Base-by-base conservation (phyloP, 192 early-diverging fungal genomes). In the Podila epigama region DNA sequence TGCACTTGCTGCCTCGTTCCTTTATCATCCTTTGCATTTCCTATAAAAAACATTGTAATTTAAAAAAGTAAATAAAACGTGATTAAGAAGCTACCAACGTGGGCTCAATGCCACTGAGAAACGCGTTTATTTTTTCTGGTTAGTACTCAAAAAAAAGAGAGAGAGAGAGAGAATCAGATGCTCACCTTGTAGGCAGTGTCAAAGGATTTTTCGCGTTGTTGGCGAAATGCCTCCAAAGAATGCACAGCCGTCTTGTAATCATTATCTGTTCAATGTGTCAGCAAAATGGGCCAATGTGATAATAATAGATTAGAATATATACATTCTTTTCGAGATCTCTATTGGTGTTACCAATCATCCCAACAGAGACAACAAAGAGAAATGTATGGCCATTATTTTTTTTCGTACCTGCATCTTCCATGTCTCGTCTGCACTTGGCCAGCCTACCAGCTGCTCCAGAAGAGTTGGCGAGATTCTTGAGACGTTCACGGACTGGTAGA, bases 231-330 rank as follows among this genome's bases (percentile, higher is more conserved):
- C 20, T 77, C 73, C 18, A 77, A 41, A 11, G 34, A 36, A 15
- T 77, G 35, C 66, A 77, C 73, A 63, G 73, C 73, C 66, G 54
- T 68, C 61, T 68, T 77, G 66, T 77, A 77, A 31, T 77, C 73
- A 18, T n/a, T 57, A 42, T 77, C 73, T 77, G 48, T 58, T 36
- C 34, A 33, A 36, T 42, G 6, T 4, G 58, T 16, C 13, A 39
- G 27, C 36, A 42, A 27, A 60, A 60, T 15, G 29, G 27, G 54
- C 25, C 15, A 40, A 60, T 0, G 7, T 22, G 60, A 52, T 63
- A 63, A 51, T 63, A 51, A 63, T 63, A 65, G 63, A 15, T 48
- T 22, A 48, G 44, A 0, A 48, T 48, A n/a, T n/a, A n/a, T n/a
- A n/a, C n/a, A n/a, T n/a, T n/a, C n/a, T n/a, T n/a, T n/a, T n/a